Evolutionary conservation across 2,329 filamentous ascomycete species (phyloP).

Genomic region (Lachnellula subtilissima): DNA sequence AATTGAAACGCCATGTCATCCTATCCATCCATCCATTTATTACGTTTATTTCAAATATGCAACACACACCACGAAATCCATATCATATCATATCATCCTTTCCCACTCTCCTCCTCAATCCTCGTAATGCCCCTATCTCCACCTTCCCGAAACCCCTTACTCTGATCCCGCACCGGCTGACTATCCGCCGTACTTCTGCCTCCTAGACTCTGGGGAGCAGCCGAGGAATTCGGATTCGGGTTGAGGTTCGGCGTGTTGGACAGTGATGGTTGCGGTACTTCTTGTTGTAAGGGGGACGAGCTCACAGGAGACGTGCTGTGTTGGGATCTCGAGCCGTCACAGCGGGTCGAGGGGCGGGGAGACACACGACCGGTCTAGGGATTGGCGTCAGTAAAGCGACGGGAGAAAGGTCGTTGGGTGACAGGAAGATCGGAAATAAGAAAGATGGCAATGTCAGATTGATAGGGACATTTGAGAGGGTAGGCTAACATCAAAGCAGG

Average conservation of each 20-base stretch:
- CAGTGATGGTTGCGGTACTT: conserved; percentile 6
- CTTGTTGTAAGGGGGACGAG: conserved; percentile 46
- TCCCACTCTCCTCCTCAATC: conserved; percentile 21
- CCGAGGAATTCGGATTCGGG: conserved; percentile 10
- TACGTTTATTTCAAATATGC: too few relatives aligned
- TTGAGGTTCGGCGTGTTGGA: conserved; percentile 20
- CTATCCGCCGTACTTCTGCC: conserved; percentile 22
- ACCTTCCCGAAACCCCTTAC: conserved; percentile 25
- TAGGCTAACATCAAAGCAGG: not conserved
- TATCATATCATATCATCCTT: too few relatives aligned
- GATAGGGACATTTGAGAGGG: not conserved
- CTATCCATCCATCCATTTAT: too few relatives aligned
- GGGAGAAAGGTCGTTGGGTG: not conserved
- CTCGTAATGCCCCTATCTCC: conserved; percentile 26
- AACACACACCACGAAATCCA: too few relatives aligned
- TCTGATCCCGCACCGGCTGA: conserved; percentile 23
- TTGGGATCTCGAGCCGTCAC: conserved; percentile 12
- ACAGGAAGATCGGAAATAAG: not conserved
- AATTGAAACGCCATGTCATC: too few relatives aligned
- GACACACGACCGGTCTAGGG: conserved; percentile 22
- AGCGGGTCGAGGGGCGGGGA: conserved; percentile 18
- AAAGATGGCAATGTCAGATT: not conserved
- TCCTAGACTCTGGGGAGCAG: conserved; percentile 15
- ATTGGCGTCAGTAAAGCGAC: too few relatives aligned
- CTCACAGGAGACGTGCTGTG: conserved; percentile 28